Conservation (phyloP, 306 rosid species). For the Arachis hypogaea region DNA sequence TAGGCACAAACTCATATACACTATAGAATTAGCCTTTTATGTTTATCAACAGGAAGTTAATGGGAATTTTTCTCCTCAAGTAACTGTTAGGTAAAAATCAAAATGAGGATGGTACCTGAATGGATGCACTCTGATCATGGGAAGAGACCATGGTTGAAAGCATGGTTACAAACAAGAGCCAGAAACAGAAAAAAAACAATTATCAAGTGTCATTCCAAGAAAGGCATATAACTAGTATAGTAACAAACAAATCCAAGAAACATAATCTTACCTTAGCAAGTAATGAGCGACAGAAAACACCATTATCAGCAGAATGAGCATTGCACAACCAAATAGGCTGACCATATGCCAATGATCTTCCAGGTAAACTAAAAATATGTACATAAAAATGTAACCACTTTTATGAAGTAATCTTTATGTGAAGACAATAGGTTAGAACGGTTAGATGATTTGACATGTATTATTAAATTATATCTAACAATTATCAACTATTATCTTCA, state of each 20-base stretch:
- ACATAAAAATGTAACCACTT: neutral
- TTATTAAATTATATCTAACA: too few species aligned
- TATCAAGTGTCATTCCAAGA: constrained; percentile 26
- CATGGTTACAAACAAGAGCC: constrained; percentile 46
- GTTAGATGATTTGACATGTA: too few species aligned
- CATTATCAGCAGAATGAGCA: constrained; percentile 66
- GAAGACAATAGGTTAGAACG: too few species aligned
- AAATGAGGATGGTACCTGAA: constrained; percentile 58
- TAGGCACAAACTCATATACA: too few species aligned
- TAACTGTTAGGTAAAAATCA: constrained; percentile 7
- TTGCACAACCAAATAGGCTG: constrained; percentile 69
- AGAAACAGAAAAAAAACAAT: constrained; percentile 35
- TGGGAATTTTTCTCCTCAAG: neutral
- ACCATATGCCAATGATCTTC: constrained; percentile 62
- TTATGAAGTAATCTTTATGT: too few species aligned
- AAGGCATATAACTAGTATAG: constrained; percentile 7
- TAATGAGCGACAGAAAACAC: constrained; percentile 65
- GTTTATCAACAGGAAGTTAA: too few species aligned
- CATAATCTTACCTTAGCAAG: constrained; percentile 72
- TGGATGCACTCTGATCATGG: constrained; percentile 75
- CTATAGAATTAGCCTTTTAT: too few species aligned
- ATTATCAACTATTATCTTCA: too few species aligned
- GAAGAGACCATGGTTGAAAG: constrained; percentile 40
- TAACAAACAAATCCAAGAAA: neutral
- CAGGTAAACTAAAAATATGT: constrained; percentile 61